phyloP scores from a whole-genome alignment of 1,284 basidiomycete species.

The Fomitopsis schrenkii region DNA sequence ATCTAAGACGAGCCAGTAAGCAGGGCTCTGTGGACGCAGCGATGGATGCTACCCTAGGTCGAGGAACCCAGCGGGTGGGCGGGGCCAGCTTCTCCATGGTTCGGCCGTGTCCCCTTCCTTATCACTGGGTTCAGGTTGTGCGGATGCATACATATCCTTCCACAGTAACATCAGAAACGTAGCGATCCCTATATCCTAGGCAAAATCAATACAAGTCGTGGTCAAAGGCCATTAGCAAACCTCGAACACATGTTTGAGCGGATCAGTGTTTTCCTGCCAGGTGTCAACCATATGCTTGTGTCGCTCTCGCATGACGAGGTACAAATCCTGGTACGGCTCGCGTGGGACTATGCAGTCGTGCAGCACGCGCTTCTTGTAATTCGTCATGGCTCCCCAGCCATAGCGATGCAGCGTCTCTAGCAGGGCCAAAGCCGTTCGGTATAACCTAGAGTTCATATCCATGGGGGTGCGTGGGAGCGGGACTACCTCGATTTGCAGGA shows the following conservation, averaged over 20 bases:
- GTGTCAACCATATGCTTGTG: slow-evolving; percentile 71
- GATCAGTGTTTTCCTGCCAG: slow-evolving; percentile 82
- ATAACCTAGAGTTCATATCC: slow-evolving; percentile 60
- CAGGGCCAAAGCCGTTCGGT: slow-evolving; percentile 77
- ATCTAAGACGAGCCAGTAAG: slow-evolving; percentile 38
- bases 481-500: slow-evolving; percentile 51
- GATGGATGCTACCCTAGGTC: slow-evolving; percentile 72
- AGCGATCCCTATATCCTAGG: slow-evolving; percentile 84
- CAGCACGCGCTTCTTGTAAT: slow-evolving; percentile 82
- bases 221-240: slow-evolving; percentile 30
- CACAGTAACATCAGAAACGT: slow-evolving; percentile 91
- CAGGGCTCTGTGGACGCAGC: background rate
- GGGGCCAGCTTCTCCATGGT: slow-evolving; percentile 71
- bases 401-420: slow-evolving; percentile 84
- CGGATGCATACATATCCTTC: slow-evolving; percentile 59
- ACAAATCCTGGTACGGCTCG: slow-evolving; percentile 86
- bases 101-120: slow-evolving; percentile 12
- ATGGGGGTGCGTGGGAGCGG: slow-evolving; percentile 46
- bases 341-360: slow-evolving; percentile 82
- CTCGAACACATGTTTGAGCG: slow-evolving; percentile 85
- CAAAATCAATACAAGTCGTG: background rate
- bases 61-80: slow-evolving; percentile 80
- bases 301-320: slow-evolving; percentile 79
- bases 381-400: slow-evolving; percentile 74
- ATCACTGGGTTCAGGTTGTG: slow-evolving; percentile 4